These are phyloP conservation scores for Rusavskia elegans DNA, from an alignment of 495 filamentous ascomycete genomes.

Conservation along the genomic window DNA sequence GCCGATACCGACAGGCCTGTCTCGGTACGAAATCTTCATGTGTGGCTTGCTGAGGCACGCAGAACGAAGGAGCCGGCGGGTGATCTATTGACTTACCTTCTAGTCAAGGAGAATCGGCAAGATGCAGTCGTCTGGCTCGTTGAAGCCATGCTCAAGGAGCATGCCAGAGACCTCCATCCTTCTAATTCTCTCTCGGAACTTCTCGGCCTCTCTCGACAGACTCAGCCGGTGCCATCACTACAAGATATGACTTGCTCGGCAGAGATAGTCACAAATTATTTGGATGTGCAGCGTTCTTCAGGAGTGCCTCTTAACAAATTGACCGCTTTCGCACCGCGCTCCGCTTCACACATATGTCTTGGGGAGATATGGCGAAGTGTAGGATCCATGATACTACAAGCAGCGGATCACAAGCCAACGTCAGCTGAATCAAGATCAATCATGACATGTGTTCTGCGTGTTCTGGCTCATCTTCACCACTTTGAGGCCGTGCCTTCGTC, in stretches of 20 bases:
- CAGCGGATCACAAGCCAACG: slow-evolving; percentile 25
- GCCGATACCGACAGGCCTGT: slow-evolving; percentile 7
- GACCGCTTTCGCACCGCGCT: not conserved
- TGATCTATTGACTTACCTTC: slow-evolving; percentile 28
- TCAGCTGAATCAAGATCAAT: slow-evolving; percentile 22
- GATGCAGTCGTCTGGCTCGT: slow-evolving; percentile 24
- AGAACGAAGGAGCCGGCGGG: slow-evolving; percentile 16
- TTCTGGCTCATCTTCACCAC: slow-evolving; percentile 46
- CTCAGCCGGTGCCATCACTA: not conserved
- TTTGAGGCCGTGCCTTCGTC: slow-evolving; percentile 36
- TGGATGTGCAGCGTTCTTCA: not conserved
- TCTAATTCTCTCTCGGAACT: no score
- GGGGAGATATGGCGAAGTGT: slow-evolving; percentile 34
- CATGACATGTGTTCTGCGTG: slow-evolving; percentile 40
- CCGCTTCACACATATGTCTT: slow-evolving; percentile 15
- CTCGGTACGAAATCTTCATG: slow-evolving; percentile 7
- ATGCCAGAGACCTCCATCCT: slow-evolving; percentile 8
- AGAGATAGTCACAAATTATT: not conserved
- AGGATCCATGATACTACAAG: slow-evolving; percentile 37
- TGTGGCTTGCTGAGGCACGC: slow-evolving; percentile 15
- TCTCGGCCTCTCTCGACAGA: not conserved
- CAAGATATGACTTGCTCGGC: not conserved
- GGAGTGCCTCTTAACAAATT: not conserved
- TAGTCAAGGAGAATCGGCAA: slow-evolving; percentile 28
- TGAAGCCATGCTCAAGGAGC: slow-evolving; percentile 23